These are phyloP conservation scores for Ichthyophthirius multifiliis DNA, from an alignment of 169 alveolate species.

Conservation along the genomic window DNA sequence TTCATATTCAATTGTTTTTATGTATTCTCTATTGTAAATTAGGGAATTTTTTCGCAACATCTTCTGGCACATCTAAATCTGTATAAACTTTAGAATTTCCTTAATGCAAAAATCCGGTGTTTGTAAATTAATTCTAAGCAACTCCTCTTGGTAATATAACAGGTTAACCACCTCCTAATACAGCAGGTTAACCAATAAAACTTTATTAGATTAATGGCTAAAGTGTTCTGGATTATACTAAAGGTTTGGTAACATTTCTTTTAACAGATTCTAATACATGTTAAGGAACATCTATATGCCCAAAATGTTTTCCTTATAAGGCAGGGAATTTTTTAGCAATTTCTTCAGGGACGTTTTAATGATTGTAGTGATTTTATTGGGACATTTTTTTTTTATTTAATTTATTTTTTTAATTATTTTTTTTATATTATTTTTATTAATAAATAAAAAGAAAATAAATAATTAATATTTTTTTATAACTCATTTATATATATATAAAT, in stretches of 20 bases:
- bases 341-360: constrained; percentile 7
- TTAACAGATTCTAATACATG: background rate
- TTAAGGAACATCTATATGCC: background rate
- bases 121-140: no score
- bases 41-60: background rate
- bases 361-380: background rate
- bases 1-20: no score
- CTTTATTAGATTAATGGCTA: background rate
- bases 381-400: no score
- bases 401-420: no score
- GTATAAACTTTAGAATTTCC: background rate
- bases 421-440: no score
- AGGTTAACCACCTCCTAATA: background rate
- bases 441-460: no score
- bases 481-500: no score
- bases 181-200: background rate
- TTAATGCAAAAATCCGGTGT: no score
- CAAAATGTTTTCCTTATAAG: background rate
- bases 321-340: constrained; percentile 1
- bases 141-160: no score
- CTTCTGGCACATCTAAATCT: background rate
- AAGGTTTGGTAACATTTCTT: background rate
- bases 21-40: no score
- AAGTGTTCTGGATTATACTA: background rate
- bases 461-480: no score